Conservation (phyloP, 2,329 filamentous ascomycete species). For the Dissoconium aciculare region DNA sequence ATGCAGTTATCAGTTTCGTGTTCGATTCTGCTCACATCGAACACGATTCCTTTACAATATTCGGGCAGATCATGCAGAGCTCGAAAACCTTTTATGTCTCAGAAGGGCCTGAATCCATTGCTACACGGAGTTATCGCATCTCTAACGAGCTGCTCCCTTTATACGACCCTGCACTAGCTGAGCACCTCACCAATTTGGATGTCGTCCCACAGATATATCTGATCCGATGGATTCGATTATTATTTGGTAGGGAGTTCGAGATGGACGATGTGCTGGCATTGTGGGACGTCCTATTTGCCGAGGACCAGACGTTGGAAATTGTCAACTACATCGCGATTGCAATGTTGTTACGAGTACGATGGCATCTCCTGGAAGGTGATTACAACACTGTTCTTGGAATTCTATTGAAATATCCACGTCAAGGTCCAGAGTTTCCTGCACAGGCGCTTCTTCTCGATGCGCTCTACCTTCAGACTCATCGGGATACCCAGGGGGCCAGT, state of each 20-base stretch:
- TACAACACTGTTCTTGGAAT: constrained; percentile 74
- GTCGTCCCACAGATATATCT: constrained; percentile 93
- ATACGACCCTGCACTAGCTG: constrained; percentile 68
- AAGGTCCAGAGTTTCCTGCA: constrained; percentile 13
- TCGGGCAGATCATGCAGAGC: constrained; percentile 73
- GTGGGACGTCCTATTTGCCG: constrained; percentile 84
- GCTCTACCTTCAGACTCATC: constrained; percentile 53
- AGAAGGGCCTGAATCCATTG: constrained; percentile 48
- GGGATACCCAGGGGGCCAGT: constrained; percentile 46
- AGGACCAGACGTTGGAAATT: constrained; percentile 64
- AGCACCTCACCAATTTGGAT: constrained; percentile 68
- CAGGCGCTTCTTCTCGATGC: constrained; percentile 78
- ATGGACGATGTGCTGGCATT: constrained; percentile 71
- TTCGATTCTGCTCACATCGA: constrained; percentile 65
- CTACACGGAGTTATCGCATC: constrained; percentile 72
- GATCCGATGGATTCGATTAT: constrained; percentile 88
- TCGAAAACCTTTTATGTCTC: constrained; percentile 50
- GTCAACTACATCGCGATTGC: constrained; percentile 85
- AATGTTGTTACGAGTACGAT: constrained; percentile 84
- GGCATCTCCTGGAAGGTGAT: constrained; percentile 74
- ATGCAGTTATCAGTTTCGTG: constrained; percentile 24
- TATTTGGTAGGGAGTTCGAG: constrained; percentile 87
- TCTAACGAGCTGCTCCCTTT: constrained; percentile 67
- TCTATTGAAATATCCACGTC: constrained; percentile 69
- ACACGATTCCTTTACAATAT: constrained; percentile 79